A percentile compares a stretch with the other conserved stretches of the same genome.
These are phyloP conservation scores for Massariosphaeria phaeospora DNA, from an alignment of 495 filamentous ascomycete species.

Conservation along the genomic window DNA sequence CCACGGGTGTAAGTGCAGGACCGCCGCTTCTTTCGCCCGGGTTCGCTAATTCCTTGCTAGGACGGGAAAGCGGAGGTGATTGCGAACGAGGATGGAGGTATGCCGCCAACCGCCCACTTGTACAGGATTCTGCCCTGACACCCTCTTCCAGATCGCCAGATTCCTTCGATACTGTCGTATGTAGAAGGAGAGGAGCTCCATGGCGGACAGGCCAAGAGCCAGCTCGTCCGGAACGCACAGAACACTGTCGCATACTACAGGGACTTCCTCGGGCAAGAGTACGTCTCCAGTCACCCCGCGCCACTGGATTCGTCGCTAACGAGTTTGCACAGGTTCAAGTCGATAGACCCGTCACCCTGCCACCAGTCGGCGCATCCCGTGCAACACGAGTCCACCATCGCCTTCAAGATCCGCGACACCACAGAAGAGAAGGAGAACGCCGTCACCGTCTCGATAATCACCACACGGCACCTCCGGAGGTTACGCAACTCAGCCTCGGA, in stretches of 20 bases:
- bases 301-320: neutral
- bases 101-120: neutral
- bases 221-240: constrained; percentile 81
- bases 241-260: constrained; percentile 96
- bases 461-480: constrained; percentile 79
- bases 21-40: neutral
- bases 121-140: constrained; percentile 1
- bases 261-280: constrained; percentile 92
- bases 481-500: constrained; percentile 80
- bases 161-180: constrained; percentile 90
- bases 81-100: constrained; percentile 97
- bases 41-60: no score
- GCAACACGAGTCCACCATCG: constrained; percentile 64
- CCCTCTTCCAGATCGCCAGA: constrained; percentile 75
- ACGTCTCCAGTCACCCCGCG: constrained; percentile 24
- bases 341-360: constrained; percentile 91
- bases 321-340: constrained; percentile 62
- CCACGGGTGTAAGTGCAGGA: constrained; percentile 55
- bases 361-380: constrained; percentile 89
- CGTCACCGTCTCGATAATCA: constrained; percentile 76
- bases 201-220: constrained; percentile 87
- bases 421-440: constrained; percentile 61
- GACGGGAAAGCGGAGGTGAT: constrained; percentile 97
- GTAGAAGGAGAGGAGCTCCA: constrained; percentile 94
- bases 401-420: constrained; percentile 80